Evolutionary conservation across 2,329 filamentous ascomycete genomes (phyloP).

Genomic region (Kalmusia sp.): DNA sequence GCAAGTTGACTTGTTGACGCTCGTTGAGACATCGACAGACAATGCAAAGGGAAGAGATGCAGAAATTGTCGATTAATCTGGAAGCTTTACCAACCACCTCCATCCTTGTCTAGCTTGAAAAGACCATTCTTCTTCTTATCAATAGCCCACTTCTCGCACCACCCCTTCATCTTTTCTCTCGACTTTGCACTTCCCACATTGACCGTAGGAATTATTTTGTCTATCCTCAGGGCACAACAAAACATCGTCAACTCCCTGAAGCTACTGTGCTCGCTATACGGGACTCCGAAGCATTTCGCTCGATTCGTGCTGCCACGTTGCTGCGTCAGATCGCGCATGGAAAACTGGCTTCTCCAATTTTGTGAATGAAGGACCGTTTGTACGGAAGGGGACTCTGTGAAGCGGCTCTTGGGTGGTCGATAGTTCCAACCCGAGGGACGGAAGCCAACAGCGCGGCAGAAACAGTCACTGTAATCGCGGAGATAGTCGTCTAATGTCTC

Average conservation of each 20-base stretch:
- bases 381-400: constrained; percentile 68
- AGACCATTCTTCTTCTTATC: constrained; percentile 69
- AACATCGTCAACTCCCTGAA: constrained; percentile 96
- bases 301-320: constrained; percentile 84
- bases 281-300: constrained; percentile 89
- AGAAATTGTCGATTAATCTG: neutral
- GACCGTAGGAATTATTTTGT: constrained; percentile 90
- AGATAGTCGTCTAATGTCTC: constrained; percentile 93
- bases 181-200: constrained; percentile 75
- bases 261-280: constrained; percentile 94
- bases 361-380: constrained; percentile 69
- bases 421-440: constrained; percentile 96
- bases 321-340: constrained; percentile 73
- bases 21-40: neutral
- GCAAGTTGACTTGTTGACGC: no score
- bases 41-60: no score
- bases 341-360: constrained; percentile 79
- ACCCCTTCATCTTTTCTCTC: constrained; percentile 70
- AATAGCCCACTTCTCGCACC: constrained; percentile 69
- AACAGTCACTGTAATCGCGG: constrained; percentile 78
- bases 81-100: constrained; percentile 6
- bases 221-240: constrained; percentile 83
- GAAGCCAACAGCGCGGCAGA: constrained; percentile 87
- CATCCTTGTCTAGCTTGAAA: constrained; percentile 48
- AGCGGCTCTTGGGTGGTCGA: constrained; percentile 70